phyloP scores from a whole-genome alignment of 1,139 yeast genomes.

The Blastobotrys proliferans region DNA sequence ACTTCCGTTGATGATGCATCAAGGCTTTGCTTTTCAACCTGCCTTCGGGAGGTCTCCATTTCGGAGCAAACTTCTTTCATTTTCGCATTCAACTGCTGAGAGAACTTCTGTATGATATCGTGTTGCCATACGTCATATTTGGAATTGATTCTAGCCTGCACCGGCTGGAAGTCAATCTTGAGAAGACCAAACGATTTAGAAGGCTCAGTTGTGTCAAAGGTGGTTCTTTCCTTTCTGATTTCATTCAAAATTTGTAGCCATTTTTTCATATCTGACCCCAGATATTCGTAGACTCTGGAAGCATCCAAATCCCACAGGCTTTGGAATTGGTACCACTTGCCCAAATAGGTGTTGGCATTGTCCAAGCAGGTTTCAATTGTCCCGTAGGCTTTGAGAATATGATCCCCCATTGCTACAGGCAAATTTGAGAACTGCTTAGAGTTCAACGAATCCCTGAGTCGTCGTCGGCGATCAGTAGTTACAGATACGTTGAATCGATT shows the following conservation, averaged over 20 bases:
- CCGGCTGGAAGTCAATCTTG: slow-evolving; percentile 45
- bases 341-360: slow-evolving; percentile 38
- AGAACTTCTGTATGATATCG: slow-evolving; percentile 44
- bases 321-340: slow-evolving; percentile 55
- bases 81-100: slow-evolving; percentile 34
- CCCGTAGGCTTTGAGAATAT: slow-evolving; percentile 21
- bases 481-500: slow-evolving; percentile 30
- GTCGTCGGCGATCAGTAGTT: slow-evolving; percentile 1
- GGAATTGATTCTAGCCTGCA: slow-evolving; percentile 51
- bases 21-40: slow-evolving; percentile 35
- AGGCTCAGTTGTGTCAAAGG: slow-evolving; percentile 52
- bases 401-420: slow-evolving; percentile 17
- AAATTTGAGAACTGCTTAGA: slow-evolving; percentile 18
- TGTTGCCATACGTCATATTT: slow-evolving; percentile 59
- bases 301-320: slow-evolving; percentile 54
- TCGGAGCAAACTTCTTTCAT: slow-evolving; percentile 32
- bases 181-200: slow-evolving; percentile 41
- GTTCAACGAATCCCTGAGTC: neutral
- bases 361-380: slow-evolving; percentile 26
- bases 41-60: slow-evolving; percentile 31
- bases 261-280: slow-evolving; percentile 38
- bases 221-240: slow-evolving; percentile 42
- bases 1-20: slow-evolving; percentile 39
- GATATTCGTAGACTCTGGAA: slow-evolving; percentile 32
- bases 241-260: slow-evolving; percentile 52